A percentile compares a stretch with the other conserved stretches of the same genome.
These are phyloP conservation scores for Penicillium glabrum DNA, from an alignment of 2,329 filamentous ascomycete species.

Conservation along the genomic window DNA sequence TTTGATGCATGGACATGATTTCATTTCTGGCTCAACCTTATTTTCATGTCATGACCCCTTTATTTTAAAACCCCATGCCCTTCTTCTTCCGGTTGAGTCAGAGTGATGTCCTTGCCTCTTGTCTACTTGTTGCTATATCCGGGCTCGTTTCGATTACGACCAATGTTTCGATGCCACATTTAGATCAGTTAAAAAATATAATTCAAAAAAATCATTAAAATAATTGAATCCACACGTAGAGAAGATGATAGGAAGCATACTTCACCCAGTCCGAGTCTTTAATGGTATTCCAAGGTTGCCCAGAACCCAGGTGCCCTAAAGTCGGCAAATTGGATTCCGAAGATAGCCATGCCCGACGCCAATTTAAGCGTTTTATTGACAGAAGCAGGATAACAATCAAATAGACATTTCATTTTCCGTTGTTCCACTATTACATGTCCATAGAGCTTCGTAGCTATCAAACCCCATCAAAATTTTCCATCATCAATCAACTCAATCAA, in stretches of 20 bases:
- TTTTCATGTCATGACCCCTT: neutral
- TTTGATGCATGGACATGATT: constrained; percentile 5
- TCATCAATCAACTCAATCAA: neutral
- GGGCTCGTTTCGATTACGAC: neutral
- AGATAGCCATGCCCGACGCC: no score
- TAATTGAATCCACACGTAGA: neutral
- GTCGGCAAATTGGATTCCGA: no score
- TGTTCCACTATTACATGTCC: no score
- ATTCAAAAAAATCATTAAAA: neutral
- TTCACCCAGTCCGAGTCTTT: neutral
- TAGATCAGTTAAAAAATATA: neutral
- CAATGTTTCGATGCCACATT: neutral
- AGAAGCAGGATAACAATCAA: no score
- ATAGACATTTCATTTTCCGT: no score
- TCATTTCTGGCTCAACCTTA: neutral
- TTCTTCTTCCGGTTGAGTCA: neutral
- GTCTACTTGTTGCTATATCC: neutral
- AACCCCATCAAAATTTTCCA: neutral
- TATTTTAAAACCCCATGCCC: neutral
- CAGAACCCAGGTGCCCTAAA: no score
- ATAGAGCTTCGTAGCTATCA: no score
- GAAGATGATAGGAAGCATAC: neutral
- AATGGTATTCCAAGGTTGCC: no score
- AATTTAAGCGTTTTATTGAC: no score
- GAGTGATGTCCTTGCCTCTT: neutral